Evolutionary conservation across 257 asterid genomes (phyloP), one percentile per base, ranked within the genome.

Genomic region (Capsicum pubescens): DNA sequence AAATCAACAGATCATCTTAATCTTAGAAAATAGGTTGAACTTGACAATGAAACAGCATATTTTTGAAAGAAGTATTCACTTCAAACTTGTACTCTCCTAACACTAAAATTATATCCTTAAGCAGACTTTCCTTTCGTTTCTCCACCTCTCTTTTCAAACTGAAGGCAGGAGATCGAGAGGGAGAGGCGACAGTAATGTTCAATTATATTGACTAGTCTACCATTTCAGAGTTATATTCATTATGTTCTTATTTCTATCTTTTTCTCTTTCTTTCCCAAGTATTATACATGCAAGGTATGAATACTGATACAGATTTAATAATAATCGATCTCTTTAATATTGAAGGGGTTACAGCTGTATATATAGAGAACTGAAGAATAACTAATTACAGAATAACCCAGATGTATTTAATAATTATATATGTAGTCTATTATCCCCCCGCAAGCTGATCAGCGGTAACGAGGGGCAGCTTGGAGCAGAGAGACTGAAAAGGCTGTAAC

Each of bases 231-330:
- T 64, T 7, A 64, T 16, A 10, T 71, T 46, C 9, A n/a, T 46
- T 71, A n/a, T 12, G 39, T 71, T 42, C 19, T 71, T n/a, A 32
- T 71, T 42, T 71, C 58, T 71, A 0, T 46, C 17, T 71, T 46
- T 9, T 71, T 71, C 36, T 44, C 6, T n/a, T 71, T 59, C n/a
- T 71, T 39, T 52, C 17, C 17, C 55, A 58, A 17, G n/a, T 14
- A 50, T 74, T 19, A 50, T 74, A 19, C 42, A 74, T 50, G 60
- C 36, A 74, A 74, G 44, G 39, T 50, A 50, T 74, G 80, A 74
- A 50, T 50, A 50, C 9, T n/a, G n/a, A n/a, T n/a, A n/a, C n/a
- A n/a, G n/a, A n/a, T n/a, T n/a, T n/a, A n/a, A n/a, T n/a, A n/a
- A n/a, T n/a, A n/a, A n/a, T n/a, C n/a, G n/a, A n/a, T n/a, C n/a